Conservation (phyloP, 1,139 yeast genomes). For the Geotrichum fermentans region DNA sequence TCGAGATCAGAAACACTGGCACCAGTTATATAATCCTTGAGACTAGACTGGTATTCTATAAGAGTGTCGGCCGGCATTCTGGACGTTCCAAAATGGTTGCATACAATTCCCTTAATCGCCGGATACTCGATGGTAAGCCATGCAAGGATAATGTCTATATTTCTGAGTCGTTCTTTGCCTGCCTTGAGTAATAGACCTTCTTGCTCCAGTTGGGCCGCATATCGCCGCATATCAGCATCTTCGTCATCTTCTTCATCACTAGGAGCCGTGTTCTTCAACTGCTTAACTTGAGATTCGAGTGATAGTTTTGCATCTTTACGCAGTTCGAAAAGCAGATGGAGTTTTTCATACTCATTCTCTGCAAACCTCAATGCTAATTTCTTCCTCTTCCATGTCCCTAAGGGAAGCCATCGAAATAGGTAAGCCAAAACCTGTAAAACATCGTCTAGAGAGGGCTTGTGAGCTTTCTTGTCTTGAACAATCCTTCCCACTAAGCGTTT, state of each 20-base stretch:
- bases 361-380: conserved; percentile 31
- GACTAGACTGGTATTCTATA: not conserved
- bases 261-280: not conserved
- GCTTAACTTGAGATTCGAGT: conserved; percentile 11
- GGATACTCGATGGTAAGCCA: conserved; percentile 34
- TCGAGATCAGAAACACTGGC: not conserved
- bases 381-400: conserved; percentile 31
- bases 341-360: conserved; percentile 27
- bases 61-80: not conserved
- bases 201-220: conserved; percentile 24
- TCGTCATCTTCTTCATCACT: conserved; percentile 20
- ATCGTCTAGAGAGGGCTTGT: conserved; percentile 16
- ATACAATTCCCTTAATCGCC: conserved; percentile 16
- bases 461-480: conserved; percentile 16
- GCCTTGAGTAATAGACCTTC: conserved; percentile 28
- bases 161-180: conserved; percentile 28
- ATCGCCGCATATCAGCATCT: conserved; percentile 16
- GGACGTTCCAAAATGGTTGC: too few relatives aligned
- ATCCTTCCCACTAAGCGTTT: conserved; percentile 26
- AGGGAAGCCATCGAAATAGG: conserved; percentile 32
- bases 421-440: conserved; percentile 28
- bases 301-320: conserved; percentile 13
- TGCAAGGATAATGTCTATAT: conserved; percentile 29
- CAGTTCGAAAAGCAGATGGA: conserved; percentile 22
- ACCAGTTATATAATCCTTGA: not conserved